These are phyloP conservation scores for Lentinula guzmanii DNA, from an alignment of 768 basidiomycete genomes.

Conservation along the genomic window DNA sequence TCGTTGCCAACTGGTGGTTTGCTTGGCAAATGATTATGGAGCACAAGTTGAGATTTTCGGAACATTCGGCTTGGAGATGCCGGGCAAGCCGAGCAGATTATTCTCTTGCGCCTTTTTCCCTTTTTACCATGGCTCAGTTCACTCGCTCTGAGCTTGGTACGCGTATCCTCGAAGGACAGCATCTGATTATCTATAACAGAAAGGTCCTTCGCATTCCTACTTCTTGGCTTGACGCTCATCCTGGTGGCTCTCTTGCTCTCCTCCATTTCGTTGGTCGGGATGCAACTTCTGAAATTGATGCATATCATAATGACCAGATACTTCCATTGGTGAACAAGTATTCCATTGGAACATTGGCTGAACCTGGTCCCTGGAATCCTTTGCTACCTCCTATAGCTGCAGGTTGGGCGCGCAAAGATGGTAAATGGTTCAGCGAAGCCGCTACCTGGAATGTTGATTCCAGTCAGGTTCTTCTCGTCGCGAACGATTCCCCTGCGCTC, in stretches of 20 bases:
- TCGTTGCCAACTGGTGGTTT: not conserved
- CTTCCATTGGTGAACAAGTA: slow-evolving; percentile 54
- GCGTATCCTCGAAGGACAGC: slow-evolving; percentile 70
- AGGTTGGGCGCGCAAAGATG: slow-evolving; percentile 68
- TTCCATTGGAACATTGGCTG: slow-evolving; percentile 64
- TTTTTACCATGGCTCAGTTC: slow-evolving; percentile 16
- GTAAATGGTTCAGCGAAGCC: slow-evolving; percentile 66
- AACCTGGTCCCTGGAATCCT: slow-evolving; percentile 62
- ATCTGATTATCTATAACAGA: slow-evolving; percentile 67
- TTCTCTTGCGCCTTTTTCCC: not conserved
- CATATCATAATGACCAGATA: slow-evolving; percentile 70
- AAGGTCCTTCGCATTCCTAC: slow-evolving; percentile 60
- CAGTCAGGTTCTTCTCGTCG: slow-evolving; percentile 60
- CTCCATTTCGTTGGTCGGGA: slow-evolving; percentile 95
- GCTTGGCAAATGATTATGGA: slow-evolving; percentile 1
- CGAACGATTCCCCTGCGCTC: slow-evolving; percentile 23
- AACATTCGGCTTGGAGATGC: not conserved
- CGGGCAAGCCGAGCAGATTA: not conserved
- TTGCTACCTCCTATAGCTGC: slow-evolving; percentile 81
- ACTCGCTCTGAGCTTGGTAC: slow-evolving; percentile 49
- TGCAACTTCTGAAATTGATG: slow-evolving; percentile 90
- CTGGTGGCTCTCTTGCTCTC: slow-evolving; percentile 83
- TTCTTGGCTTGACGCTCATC: slow-evolving; percentile 81
- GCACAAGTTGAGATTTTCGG: not conserved
- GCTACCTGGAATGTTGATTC: slow-evolving; percentile 29